These are phyloP conservation scores for Metschnikowia anglica DNA, from an alignment of 805 yeast species.

Conservation along the genomic window DNA sequence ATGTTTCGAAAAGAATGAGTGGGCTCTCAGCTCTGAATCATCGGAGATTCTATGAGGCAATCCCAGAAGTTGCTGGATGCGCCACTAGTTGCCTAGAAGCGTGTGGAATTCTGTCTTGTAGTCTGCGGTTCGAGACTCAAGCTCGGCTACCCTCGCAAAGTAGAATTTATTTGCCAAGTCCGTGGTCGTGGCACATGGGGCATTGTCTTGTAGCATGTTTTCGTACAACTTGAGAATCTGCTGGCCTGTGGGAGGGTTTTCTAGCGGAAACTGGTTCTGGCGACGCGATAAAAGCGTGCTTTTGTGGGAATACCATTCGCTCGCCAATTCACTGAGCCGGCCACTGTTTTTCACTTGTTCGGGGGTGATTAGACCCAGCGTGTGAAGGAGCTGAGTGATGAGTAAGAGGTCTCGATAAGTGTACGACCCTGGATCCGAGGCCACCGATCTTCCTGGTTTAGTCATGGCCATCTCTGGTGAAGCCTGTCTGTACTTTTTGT, in stretches of 20 bases:
- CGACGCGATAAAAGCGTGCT: slow-evolving; percentile 26
- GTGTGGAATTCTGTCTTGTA: slow-evolving; percentile 21
- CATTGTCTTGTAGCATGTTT: slow-evolving; percentile 27
- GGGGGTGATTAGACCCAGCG: slow-evolving; percentile 30
- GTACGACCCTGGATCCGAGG: slow-evolving; percentile 18
- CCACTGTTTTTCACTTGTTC: slow-evolving; percentile 18
- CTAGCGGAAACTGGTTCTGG: slow-evolving; percentile 19
- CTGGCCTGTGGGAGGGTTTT: slow-evolving; percentile 18
- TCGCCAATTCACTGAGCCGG: slow-evolving; percentile 25
- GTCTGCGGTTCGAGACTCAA: slow-evolving; percentile 26
- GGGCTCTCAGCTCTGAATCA: no score
- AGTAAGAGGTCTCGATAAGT: slow-evolving; percentile 35
- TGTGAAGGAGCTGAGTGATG: slow-evolving; percentile 39
- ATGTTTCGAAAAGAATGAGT: no score
- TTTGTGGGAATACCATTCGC: slow-evolving; percentile 33
- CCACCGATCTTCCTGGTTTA: slow-evolving; percentile 8
- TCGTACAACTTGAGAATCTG: slow-evolving; percentile 28
- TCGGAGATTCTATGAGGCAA: no score
- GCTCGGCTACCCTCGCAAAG: slow-evolving; percentile 32
- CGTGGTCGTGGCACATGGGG: slow-evolving; percentile 33
- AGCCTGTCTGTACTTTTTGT: no score
- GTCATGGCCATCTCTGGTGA: no score
- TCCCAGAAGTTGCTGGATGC: not conserved
- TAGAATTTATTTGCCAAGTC: slow-evolving; percentile 40
- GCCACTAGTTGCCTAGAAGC: slow-evolving; percentile 2